These are phyloP conservation scores for Pisolithus tinctorius DNA, from an alignment of 768 basidiomycete species.

Conservation along the genomic window DNA sequence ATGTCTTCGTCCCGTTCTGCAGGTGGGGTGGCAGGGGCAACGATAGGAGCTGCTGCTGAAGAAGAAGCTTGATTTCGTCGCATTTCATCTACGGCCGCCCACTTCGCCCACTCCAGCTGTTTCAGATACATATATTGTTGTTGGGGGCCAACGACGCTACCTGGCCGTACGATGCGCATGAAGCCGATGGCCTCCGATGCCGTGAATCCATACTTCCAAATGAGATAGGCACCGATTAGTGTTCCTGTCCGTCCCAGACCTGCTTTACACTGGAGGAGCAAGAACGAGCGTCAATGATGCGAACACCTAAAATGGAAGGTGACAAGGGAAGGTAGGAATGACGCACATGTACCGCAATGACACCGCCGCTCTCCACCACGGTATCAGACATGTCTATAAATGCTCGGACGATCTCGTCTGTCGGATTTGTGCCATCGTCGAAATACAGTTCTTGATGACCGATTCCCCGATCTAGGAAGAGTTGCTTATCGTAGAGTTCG, in stretches of 20 bases:
- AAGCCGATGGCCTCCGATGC: slow-evolving; percentile 95
- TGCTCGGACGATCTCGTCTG: slow-evolving; percentile 87
- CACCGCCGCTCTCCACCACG: slow-evolving; percentile 70
- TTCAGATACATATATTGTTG: slow-evolving; percentile 95
- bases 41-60: slow-evolving; percentile 38
- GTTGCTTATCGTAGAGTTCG: slow-evolving; percentile 75
- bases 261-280: slow-evolving; percentile 73
- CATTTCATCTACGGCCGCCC: slow-evolving; percentile 83
- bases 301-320: slow-evolving; percentile 12
- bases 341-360: slow-evolving; percentile 83
- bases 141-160: slow-evolving; percentile 86
- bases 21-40: slow-evolving; percentile 75
- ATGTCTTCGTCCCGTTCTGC: slow-evolving; percentile 68
- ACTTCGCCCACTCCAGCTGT: slow-evolving; percentile 89
- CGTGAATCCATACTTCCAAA: slow-evolving; percentile 98
- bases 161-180: slow-evolving; percentile 96
- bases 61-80: slow-evolving; percentile 39
- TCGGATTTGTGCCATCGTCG: slow-evolving; percentile 96
- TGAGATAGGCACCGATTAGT: slow-evolving; percentile 94
- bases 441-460: slow-evolving; percentile 92
- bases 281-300: slow-evolving; percentile 5
- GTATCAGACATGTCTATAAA: slow-evolving; percentile 85
- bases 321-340: slow-evolving; percentile 5
- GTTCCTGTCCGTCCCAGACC: slow-evolving; percentile 95
- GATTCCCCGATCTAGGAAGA: slow-evolving; percentile 81